These are phyloP conservation scores for Metschnikowia lochheadii DNA, from an alignment of 805 yeast species.

Conservation along the genomic window DNA sequence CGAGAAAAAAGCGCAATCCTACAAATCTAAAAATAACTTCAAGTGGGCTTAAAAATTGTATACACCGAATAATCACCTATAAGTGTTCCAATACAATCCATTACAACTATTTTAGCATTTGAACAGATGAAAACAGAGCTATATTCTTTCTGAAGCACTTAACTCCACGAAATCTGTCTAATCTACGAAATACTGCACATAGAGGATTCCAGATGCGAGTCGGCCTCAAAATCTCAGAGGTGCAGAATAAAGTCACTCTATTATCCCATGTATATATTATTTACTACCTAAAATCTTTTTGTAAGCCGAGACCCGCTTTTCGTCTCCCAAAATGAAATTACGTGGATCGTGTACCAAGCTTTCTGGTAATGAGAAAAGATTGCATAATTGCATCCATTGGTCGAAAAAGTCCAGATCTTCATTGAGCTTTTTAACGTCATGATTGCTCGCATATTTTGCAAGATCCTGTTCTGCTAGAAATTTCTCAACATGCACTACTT, in stretches of 20 bases:
- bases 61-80: background rate
- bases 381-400: conserved; percentile 30
- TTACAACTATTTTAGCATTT: background rate
- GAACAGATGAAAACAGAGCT: background rate
- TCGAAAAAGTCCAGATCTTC: conserved; percentile 14
- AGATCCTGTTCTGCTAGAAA: conserved; percentile 14
- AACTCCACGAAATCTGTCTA: background rate
- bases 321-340: conserved; percentile 40
- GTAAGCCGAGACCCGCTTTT: conserved; percentile 32
- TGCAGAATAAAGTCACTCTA: background rate
- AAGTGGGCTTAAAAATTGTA: background rate
- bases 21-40: background rate
- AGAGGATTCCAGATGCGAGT: background rate
- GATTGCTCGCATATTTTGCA: background rate
- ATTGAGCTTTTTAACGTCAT: background rate
- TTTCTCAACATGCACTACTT: conserved; percentile 23
- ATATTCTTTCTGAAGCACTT: background rate
- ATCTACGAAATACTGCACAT: background rate
- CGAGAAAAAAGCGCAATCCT: background rate
- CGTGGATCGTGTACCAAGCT: conserved; percentile 23
- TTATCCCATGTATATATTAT: background rate
- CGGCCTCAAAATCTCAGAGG: too few species aligned
- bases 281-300: conserved; percentile 2
- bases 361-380: conserved; percentile 18
- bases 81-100: too few species aligned